Conservation (phyloP, 192 early-diverging fungal species). For the Podila epigama region DNA sequence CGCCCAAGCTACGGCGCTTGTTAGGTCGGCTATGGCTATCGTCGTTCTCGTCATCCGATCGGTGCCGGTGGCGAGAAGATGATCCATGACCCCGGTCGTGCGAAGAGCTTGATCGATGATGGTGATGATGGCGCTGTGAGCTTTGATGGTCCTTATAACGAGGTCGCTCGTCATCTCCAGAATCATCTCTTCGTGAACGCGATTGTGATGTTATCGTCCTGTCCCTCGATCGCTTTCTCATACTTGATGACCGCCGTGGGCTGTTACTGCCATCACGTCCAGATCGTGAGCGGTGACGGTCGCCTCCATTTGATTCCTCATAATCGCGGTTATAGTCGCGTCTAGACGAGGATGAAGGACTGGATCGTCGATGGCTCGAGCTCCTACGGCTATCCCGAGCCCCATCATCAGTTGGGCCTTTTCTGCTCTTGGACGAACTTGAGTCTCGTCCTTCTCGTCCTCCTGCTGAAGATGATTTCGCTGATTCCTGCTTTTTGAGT, state of each 20-base stretch:
- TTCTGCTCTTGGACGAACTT: slow-evolving; percentile 49
- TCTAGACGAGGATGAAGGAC: slow-evolving; percentile 58
- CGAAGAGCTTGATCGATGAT: slow-evolving; percentile 29
- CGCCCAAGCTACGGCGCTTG: slow-evolving; percentile 45
- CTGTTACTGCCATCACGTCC: slow-evolving; percentile 20
- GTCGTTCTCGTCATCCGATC: slow-evolving; percentile 43
- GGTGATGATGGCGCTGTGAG: too few species aligned
- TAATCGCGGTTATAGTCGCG: slow-evolving; percentile 62
- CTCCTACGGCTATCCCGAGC: slow-evolving; percentile 72
- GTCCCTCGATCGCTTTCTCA: slow-evolving; percentile 16
- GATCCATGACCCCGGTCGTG: slow-evolving; percentile 27
- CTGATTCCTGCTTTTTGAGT: slow-evolving; percentile 27
- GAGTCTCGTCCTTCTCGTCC: too few species aligned
- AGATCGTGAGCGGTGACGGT: slow-evolving; percentile 22
- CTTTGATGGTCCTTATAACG: slow-evolving; percentile 42
- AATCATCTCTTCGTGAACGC: slow-evolving; percentile 25
- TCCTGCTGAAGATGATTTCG: slow-evolving; percentile 36
- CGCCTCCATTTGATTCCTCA: slow-evolving; percentile 47
- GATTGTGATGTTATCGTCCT: slow-evolving; percentile 22
- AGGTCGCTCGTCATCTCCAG: slow-evolving; percentile 33
- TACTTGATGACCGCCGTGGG: slow-evolving; percentile 19
- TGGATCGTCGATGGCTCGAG: slow-evolving; percentile 68
- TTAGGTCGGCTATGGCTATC: slow-evolving; percentile 21
- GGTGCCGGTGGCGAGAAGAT: slow-evolving; percentile 32
- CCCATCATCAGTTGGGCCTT: slow-evolving; percentile 75